Evolutionary conservation across 495 filamentous ascomycete species (phyloP), one percentile per base, ranked within the genome.

Genomic region (Pseudevernia furfuracea): DNA sequence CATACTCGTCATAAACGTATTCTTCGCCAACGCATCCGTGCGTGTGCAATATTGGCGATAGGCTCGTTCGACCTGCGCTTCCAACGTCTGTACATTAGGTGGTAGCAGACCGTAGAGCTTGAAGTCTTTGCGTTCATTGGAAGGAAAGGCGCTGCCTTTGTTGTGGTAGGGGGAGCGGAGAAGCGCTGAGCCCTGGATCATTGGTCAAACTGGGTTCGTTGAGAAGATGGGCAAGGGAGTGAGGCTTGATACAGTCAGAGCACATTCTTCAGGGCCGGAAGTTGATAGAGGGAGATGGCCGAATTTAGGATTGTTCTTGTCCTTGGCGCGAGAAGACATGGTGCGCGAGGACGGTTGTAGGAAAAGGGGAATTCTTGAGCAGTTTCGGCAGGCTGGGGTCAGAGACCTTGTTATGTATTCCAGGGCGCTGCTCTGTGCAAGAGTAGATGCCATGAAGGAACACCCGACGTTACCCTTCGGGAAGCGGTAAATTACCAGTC

Each of bases 1-100:
- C 80, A 96, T 80, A 69, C 85, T 85, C 23, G 85, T 85, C 82
- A 91, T 86, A 71, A 90, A 96, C 0, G 89, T 92, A 67, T 94
- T 91, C 75, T 90, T 90, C 19, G 84, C 86, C 53, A 93, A 72
- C 66, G 87, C 82, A 73, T 85, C 79, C 0, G 71, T 63, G 11
- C 82, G 77, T 23, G 77, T 82, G 46, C 71, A 74, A 71, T 93
- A 96, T 72, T 96, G 91, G 67, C 89, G 75, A 74, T 95, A 93
- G 2, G 91, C 90, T 25, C 91, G 81, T 59, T 84, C 71, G 19
- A 85, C 85, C 69, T 96, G 91, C 66, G 91, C 85, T 17, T 92
- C 87, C n/a, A 96, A 79, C 0, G 87, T 89, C 69, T 92, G 89
- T 19, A 91, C 75, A 70, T 85, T 82, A 14, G 80, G 79, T 0